These are phyloP conservation scores for Zizania latifolia DNA, from an alignment of 176 grass and related monocot genomes.

Conservation along the genomic window DNA sequence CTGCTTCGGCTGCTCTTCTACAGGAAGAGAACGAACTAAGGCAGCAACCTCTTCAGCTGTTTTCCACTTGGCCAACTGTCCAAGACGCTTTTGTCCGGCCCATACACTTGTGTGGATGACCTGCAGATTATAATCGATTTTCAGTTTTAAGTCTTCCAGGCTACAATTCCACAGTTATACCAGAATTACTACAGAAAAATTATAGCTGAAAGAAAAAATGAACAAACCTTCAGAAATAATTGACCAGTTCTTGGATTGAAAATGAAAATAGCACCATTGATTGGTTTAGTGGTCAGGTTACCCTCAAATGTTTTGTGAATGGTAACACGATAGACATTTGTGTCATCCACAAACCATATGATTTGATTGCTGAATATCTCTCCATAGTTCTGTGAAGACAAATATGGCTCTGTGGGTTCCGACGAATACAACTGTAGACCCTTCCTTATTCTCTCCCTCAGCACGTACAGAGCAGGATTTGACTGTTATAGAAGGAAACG, in stretches of 20 bases:
- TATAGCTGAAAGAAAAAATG: conserved; percentile 1
- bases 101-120: conserved; percentile 98
- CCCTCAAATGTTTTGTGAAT: conserved; percentile 99
- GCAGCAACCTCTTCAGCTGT: conserved; percentile 99
- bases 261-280: conserved; percentile 98
- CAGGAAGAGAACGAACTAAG: conserved; percentile 82
- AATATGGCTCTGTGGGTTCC: conserved; percentile 92
- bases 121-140: conserved; percentile 36
- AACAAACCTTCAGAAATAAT: conserved; percentile 81
- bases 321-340: conserved; percentile 94
- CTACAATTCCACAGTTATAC: not conserved
- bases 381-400: conserved; percentile 97
- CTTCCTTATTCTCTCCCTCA: conserved; percentile 96
- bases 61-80: conserved; percentile 98
- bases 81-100: conserved; percentile 97
- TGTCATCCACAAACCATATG: conserved; percentile 99
- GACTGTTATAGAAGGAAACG: conserved; percentile 56
- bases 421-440: conserved; percentile 96
- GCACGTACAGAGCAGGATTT: conserved; percentile 88
- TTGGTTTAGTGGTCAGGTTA: conserved; percentile 95
- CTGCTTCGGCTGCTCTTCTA: conserved; percentile 98
- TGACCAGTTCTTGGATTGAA: conserved; percentile 98
- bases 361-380: conserved; percentile 99
- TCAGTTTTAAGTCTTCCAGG: not conserved
- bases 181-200: not conserved